Conservation (phyloP, 2,329 filamentous ascomycete species). For the Penicillium sp. region DNA sequence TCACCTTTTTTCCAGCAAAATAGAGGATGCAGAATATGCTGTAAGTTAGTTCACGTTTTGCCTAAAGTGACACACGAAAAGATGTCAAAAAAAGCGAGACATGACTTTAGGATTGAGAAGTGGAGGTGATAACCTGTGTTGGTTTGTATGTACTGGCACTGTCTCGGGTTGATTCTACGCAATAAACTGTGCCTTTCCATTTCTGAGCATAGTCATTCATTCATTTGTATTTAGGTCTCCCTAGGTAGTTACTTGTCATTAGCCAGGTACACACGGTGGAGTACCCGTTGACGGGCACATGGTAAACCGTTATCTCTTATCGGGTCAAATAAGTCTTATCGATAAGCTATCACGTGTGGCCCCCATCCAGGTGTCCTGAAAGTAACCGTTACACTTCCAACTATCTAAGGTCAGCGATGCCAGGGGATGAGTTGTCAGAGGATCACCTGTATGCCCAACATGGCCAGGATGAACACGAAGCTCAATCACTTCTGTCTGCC, state of each 20-base stretch:
- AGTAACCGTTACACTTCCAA: slow-evolving; percentile 11
- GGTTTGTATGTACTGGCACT: not conserved
- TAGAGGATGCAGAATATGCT: not conserved
- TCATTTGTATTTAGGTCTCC: not conserved
- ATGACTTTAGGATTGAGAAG: not conserved
- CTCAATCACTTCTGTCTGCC: slow-evolving; percentile 34
- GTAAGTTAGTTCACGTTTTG: not conserved
- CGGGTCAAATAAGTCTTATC: not conserved
- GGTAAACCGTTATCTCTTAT: slow-evolving; percentile 6
- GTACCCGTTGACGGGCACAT: not conserved
- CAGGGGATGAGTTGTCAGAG: slow-evolving; percentile 40
- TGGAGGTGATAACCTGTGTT: not conserved
- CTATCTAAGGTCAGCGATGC: slow-evolving; percentile 39
- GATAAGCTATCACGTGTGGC: slow-evolving; percentile 23
- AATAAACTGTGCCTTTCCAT: not conserved
- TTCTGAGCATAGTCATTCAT: not conserved
- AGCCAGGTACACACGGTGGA: not conserved
- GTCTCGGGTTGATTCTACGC: not conserved
- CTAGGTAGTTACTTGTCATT: not conserved
- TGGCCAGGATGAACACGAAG: slow-evolving; percentile 33
- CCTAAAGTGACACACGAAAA: not conserved
- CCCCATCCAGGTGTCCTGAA: slow-evolving; percentile 25
- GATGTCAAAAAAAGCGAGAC: not conserved
- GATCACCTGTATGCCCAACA: slow-evolving; percentile 34
- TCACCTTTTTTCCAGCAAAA: not conserved